Conservation (phyloP, 2,329 filamentous ascomycete species). For the Cladosporium sp. region DNA sequence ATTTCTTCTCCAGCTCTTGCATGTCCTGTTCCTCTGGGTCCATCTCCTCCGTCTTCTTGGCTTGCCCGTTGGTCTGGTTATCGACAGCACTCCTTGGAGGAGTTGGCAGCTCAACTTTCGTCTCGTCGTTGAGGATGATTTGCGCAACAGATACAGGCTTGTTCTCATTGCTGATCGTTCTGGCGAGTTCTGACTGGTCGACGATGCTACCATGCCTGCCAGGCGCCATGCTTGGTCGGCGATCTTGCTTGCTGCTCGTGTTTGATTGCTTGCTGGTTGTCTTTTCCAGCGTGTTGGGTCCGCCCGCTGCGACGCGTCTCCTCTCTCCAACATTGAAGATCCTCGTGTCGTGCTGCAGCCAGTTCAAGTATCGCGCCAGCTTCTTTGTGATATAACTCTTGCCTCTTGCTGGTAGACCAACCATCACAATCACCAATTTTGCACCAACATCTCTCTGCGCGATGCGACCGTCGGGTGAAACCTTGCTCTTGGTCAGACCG, state of each 20-base stretch:
- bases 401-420: conserved; percentile 88
- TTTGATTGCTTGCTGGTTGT: conserved; percentile 24
- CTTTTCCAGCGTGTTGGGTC: conserved; percentile 44
- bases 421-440: conserved; percentile 98
- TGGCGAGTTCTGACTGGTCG: conserved; percentile 26
- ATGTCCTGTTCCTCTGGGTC: conserved; percentile 36
- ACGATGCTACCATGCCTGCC: conserved; percentile 28
- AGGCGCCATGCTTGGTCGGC: conserved; percentile 29
- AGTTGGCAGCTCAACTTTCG: conserved; percentile 41
- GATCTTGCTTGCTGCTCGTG: conserved; percentile 8
- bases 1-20: conserved; percentile 27
- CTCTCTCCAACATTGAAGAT: conserved; percentile 98
- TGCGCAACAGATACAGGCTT: conserved; percentile 49
- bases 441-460: conserved; percentile 91
- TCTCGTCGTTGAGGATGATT: conserved; percentile 62
- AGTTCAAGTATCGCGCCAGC: conserved; percentile 89
- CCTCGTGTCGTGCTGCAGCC: conserved; percentile 92
- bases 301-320: conserved; percentile 74
- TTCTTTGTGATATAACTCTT: conserved; percentile 99
- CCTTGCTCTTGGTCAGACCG: conserved; percentile 90
- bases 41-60: conserved; percentile 32
- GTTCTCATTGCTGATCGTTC: conserved; percentile 23
- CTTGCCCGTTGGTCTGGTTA: conserved; percentile 32
- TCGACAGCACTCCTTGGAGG: conserved; percentile 32
- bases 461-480: conserved; percentile 93